phyloP scores from a whole-genome alignment of 495 filamentous ascomycete species.

The Baudoinia panamericana region DNA sequence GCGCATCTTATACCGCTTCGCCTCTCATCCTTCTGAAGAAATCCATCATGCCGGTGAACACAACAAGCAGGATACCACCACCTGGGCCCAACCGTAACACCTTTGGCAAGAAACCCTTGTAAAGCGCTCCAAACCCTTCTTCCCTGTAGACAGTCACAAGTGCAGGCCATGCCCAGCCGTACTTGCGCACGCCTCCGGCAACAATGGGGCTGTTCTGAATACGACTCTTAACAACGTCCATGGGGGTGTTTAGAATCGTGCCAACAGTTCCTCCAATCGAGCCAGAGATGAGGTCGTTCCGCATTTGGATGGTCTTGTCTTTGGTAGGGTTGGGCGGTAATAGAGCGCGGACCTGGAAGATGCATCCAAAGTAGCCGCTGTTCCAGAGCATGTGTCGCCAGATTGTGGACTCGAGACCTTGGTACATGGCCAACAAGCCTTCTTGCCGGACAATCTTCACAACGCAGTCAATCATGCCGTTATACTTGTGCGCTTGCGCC shows the following conservation, averaged over 20 bases:
- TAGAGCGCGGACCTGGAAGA: slow-evolving; percentile 82
- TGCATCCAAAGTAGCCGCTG: slow-evolving; percentile 93
- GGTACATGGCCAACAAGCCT: slow-evolving; percentile 82
- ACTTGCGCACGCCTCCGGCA: slow-evolving; percentile 68
- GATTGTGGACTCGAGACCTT: slow-evolving; percentile 87
- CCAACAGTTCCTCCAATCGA: slow-evolving; percentile 79
- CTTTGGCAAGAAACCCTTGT: slow-evolving; percentile 97
- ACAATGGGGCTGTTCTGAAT: slow-evolving; percentile 88
- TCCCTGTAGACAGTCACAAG: slow-evolving; percentile 77
- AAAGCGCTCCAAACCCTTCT: slow-evolving; percentile 82
- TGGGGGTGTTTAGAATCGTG: slow-evolving; percentile 87
- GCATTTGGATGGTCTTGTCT: slow-evolving; percentile 66
- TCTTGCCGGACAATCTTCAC: slow-evolving; percentile 72
- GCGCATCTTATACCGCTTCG: too few species aligned
- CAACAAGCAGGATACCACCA: slow-evolving; percentile 82
- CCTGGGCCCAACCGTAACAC: slow-evolving; percentile 78
- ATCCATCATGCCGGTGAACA: slow-evolving; percentile 89
- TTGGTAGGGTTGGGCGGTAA: slow-evolving; percentile 56
- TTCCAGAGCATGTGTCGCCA: slow-evolving; percentile 99
- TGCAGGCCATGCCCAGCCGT: slow-evolving; percentile 93
- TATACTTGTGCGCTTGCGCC: slow-evolving; percentile 82
- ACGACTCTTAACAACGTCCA: slow-evolving; percentile 95
- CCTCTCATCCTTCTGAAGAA: slow-evolving; percentile 55
- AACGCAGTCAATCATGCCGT: slow-evolving; percentile 82
- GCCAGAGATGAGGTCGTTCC: slow-evolving; percentile 79